Conservation (phyloP, 2,329 filamentous ascomycete genomes). For the Bipolaris sorokiniana region DNA sequence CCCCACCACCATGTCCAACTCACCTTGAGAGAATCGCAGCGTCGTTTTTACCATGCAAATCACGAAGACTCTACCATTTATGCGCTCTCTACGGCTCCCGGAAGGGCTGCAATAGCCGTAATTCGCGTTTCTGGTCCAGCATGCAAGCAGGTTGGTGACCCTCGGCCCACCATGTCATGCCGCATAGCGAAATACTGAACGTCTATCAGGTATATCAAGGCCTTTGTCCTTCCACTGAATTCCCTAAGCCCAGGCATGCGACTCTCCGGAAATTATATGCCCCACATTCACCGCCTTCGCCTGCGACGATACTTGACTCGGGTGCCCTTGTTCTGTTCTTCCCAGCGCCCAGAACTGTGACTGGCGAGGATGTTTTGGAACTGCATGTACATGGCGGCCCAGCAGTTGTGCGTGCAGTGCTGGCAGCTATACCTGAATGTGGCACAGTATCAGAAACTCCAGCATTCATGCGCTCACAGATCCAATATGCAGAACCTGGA, state of each 20-base stretch:
- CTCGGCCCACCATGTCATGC: background rate
- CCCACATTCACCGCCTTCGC: slow-evolving; percentile 51
- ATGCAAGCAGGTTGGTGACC: slow-evolving; percentile 65
- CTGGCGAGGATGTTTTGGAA: slow-evolving; percentile 91
- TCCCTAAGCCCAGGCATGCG: slow-evolving; percentile 68
- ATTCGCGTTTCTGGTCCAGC: slow-evolving; percentile 83
- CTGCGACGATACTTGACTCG: slow-evolving; percentile 69
- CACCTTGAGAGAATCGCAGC: slow-evolving; percentile 23
- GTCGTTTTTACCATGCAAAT: slow-evolving; percentile 21
- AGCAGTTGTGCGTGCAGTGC: slow-evolving; percentile 85
- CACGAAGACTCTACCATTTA: slow-evolving; percentile 72
- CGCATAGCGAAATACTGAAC: slow-evolving; percentile 2
- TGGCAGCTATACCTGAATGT: slow-evolving; percentile 73
- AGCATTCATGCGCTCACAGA: slow-evolving; percentile 36
- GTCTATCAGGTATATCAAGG: slow-evolving; percentile 65
- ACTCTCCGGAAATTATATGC: slow-evolving; percentile 76
- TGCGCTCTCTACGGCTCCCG: slow-evolving; percentile 84
- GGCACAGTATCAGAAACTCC: slow-evolving; percentile 9
- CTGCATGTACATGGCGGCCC: slow-evolving; percentile 92
- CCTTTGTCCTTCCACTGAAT: slow-evolving; percentile 62
- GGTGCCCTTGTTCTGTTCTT: slow-evolving; percentile 84
- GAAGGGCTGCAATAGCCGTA: slow-evolving; percentile 87
- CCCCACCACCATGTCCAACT: slow-evolving; percentile 9
- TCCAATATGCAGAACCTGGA: slow-evolving; percentile 91
- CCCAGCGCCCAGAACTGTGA: slow-evolving; percentile 79